Evolutionary conservation across 2,329 filamentous ascomycete genomes (phyloP).

Genomic region (Neopestalotiopsis sp.): DNA sequence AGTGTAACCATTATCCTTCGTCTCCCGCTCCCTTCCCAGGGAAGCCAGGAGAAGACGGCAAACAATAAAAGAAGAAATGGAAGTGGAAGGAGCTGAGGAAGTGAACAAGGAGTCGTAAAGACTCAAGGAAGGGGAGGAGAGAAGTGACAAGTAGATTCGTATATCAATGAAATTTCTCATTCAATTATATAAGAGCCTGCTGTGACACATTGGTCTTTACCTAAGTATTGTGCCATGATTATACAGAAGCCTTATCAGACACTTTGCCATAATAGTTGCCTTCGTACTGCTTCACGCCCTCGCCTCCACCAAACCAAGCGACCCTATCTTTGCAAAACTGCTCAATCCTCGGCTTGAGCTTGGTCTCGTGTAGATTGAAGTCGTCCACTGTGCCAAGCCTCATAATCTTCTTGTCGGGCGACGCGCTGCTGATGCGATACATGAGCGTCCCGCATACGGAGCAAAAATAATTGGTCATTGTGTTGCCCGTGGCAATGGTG

Average conservation of each 20-base stretch:
- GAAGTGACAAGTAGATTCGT: too few species aligned
- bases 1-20: too few species aligned
- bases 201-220: too few species aligned
- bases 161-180: too few species aligned
- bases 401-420: conserved; percentile 52
- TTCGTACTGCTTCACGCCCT: background rate
- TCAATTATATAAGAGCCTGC: too few species aligned
- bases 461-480: conserved; percentile 69
- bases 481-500: conserved; percentile 52
- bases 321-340: background rate
- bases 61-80: too few species aligned
- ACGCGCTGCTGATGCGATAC: conserved; percentile 54
- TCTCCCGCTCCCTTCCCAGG: too few species aligned
- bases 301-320: conserved; percentile 3
- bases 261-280: background rate
- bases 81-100: too few species aligned
- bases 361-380: conserved; percentile 60
- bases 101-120: too few species aligned
- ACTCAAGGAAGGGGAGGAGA: too few species aligned
- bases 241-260: background rate
- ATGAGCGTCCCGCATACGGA: conserved; percentile 62
- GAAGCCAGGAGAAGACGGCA: too few species aligned
- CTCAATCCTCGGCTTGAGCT: conserved; percentile 58
- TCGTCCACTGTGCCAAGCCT: conserved; percentile 68
- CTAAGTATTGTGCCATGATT: too few species aligned